Conservation (phyloP, 306 rosid genomes). For the Vigna reflexopilosa region DNA sequence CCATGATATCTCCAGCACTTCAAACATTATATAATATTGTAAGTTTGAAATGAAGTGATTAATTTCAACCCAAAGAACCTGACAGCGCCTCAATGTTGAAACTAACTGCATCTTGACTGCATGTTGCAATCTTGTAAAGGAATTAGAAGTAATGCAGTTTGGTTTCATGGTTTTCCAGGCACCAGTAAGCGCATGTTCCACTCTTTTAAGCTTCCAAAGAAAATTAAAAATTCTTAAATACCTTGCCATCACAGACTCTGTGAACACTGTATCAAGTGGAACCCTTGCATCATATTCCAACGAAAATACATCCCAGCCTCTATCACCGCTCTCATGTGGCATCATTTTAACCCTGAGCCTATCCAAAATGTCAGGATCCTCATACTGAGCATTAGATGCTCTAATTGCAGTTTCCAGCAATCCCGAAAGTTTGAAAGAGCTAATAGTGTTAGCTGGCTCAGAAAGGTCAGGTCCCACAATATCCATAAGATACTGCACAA, state of each 20-base stretch:
- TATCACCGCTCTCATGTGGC: constrained; percentile 94
- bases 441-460: constrained; percentile 91
- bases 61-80: constrained; percentile 97
- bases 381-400: constrained; percentile 94
- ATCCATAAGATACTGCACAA: constrained; percentile 96
- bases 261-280: constrained; percentile 90
- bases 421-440: constrained; percentile 92
- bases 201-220: constrained; percentile 96
- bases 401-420: constrained; percentile 92
- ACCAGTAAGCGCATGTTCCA: constrained; percentile 95
- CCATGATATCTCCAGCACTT: constrained; percentile 97
- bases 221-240: constrained; percentile 90
- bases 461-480: constrained; percentile 97
- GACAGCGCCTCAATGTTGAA: constrained; percentile 93
- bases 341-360: constrained; percentile 93
- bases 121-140: constrained; percentile 73
- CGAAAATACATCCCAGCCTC: constrained; percentile 98
- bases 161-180: constrained; percentile 99
- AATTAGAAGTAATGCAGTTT: constrained; percentile 85
- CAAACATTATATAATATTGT: constrained; percentile 97
- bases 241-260: constrained; percentile 93
- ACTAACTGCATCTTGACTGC: constrained; percentile 78
- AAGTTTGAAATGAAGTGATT: constrained; percentile 96
- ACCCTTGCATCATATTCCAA: constrained; percentile 92
- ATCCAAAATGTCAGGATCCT: constrained; percentile 93